phyloP scores from a whole-genome alignment of 306 rosid species.

The Arachis hypogaea region DNA sequence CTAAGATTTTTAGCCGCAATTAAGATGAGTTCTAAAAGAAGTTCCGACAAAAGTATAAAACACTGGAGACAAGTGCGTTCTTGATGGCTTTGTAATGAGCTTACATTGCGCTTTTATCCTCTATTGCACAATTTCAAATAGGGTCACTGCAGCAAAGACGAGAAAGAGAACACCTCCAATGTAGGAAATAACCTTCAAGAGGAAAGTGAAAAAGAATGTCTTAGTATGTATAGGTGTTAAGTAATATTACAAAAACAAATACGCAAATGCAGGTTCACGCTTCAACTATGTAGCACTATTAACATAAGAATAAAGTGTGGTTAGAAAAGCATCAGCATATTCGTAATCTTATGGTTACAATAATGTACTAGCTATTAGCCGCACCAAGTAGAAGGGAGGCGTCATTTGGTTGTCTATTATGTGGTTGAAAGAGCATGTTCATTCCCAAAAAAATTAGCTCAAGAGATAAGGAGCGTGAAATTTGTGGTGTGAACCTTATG shows the following conservation, averaged over 20 bases:
- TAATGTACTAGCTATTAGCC: conserved; percentile 16
- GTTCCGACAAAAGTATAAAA: neutral
- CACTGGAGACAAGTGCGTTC: conserved; percentile 12
- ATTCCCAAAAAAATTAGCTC: neutral
- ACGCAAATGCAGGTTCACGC: conserved; percentile 23
- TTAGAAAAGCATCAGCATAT: conserved; percentile 28
- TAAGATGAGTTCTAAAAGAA: conserved; percentile 6
- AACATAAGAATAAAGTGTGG: conserved; percentile 34
- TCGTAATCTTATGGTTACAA: conserved; percentile 15
- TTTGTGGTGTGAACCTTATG: no score
- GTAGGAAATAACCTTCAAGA: conserved; percentile 80
- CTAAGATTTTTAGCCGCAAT: neutral
- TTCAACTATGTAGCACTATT: conserved; percentile 36
- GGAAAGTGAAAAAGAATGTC: conserved; percentile 20
- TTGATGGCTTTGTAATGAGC: conserved; percentile 26
- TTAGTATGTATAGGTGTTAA: conserved; percentile 6
- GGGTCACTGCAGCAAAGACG: conserved; percentile 80
- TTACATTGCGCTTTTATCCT: conserved; percentile 6
- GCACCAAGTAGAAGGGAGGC: conserved; percentile 30
- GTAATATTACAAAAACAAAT: neutral
- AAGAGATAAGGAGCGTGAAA: no score
- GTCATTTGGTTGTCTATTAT: conserved; percentile 27
- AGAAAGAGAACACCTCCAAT: conserved; percentile 93
- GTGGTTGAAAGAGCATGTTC: conserved; percentile 36
- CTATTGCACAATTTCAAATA: conserved; percentile 71